Evolutionary conservation across 2,329 filamentous ascomycete species (phyloP).

Genomic region (Sarocladium kiliense): DNA sequence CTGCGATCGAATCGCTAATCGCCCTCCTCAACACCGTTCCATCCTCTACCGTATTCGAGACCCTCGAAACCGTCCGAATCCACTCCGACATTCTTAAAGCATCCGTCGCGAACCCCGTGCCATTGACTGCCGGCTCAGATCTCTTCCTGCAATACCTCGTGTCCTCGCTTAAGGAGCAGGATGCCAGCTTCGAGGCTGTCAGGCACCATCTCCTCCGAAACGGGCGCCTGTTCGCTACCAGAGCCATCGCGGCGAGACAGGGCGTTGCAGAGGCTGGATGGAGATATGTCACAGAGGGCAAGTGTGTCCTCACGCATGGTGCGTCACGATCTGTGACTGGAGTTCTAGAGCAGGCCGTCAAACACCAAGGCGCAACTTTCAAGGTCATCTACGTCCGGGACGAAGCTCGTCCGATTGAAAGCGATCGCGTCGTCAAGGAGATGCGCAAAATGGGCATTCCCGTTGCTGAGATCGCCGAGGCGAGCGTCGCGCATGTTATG

Average conservation of each 20-base stretch:
- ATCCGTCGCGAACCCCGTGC: conserved; percentile 81
- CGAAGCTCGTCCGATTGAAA: conserved; percentile 52
- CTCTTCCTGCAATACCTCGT: conserved; percentile 94
- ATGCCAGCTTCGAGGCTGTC: conserved; percentile 66
- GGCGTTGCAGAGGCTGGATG: conserved; percentile 77
- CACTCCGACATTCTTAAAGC: conserved; percentile 74
- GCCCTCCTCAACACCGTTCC: conserved; percentile 74
- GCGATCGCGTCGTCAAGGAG: conserved; percentile 63
- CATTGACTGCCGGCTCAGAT: conserved; percentile 88
- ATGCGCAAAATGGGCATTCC: conserved; percentile 71
- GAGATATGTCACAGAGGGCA: conserved; percentile 72
- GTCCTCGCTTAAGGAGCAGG: conserved; percentile 58
- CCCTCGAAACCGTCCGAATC: conserved; percentile 74
- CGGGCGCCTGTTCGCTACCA: conserved; percentile 76
- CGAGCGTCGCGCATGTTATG: conserved; percentile 76
- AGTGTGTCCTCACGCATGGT: conserved; percentile 84
- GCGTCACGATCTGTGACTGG: conserved; percentile 79
- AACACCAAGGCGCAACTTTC: conserved; percentile 70
- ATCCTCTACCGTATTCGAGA: conserved; percentile 87
- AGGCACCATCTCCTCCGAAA: conserved; percentile 80
- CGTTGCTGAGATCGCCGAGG: conserved; percentile 57
- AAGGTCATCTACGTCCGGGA: conserved; percentile 75
- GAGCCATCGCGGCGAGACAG: conserved; percentile 79
- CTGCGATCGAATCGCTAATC: conserved; percentile 88
- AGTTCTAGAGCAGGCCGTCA: conserved; percentile 64